Conservation (phyloP, 148 eudicot species). For the Nepenthes mirabilis region DNA sequence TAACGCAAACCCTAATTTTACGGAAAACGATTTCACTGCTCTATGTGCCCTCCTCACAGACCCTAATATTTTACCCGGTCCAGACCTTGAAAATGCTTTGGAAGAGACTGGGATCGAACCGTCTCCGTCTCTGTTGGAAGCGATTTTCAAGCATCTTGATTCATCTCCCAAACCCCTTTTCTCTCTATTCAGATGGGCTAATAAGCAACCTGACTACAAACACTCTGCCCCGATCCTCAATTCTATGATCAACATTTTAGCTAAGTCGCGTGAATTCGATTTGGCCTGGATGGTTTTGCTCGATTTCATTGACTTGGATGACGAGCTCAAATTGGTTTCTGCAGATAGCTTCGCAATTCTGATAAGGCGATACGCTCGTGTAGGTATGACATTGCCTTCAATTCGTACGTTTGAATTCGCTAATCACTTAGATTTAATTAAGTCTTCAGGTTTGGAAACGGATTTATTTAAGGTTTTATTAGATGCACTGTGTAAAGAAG, state of each 20-base stretch:
- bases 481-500: slow-evolving; percentile 61
- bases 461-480: slow-evolving; percentile 40
- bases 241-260: slow-evolving; percentile 47
- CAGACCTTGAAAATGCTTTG: slow-evolving; percentile 34
- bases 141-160: slow-evolving; percentile 29
- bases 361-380: slow-evolving; percentile 52
- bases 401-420: slow-evolving; percentile 43
- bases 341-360: slow-evolving; percentile 38
- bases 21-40: slow-evolving; percentile 17
- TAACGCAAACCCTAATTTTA: slow-evolving; percentile 20
- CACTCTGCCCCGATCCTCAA: slow-evolving; percentile 29
- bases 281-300: slow-evolving; percentile 38
- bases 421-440: slow-evolving; percentile 19
- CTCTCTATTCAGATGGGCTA: slow-evolving; percentile 50
- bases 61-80: slow-evolving; percentile 19
- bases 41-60: slow-evolving; percentile 27
- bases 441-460: slow-evolving; percentile 9
- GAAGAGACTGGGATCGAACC: slow-evolving; percentile 19
- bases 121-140: slow-evolving; percentile 19
- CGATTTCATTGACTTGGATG: slow-evolving; percentile 17
- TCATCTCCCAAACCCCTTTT: slow-evolving; percentile 40
- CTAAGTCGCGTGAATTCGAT: slow-evolving; percentile 47
- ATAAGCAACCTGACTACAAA: slow-evolving; percentile 26
- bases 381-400: slow-evolving; percentile 38
- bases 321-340: slow-evolving; percentile 28